A percentile compares a stretch with the other conserved stretches of the same genome.
These are phyloP conservation scores for Parastagonospora nodorum DNA, from an alignment of 2,329 filamentous ascomycete species.

Conservation along the genomic window DNA sequence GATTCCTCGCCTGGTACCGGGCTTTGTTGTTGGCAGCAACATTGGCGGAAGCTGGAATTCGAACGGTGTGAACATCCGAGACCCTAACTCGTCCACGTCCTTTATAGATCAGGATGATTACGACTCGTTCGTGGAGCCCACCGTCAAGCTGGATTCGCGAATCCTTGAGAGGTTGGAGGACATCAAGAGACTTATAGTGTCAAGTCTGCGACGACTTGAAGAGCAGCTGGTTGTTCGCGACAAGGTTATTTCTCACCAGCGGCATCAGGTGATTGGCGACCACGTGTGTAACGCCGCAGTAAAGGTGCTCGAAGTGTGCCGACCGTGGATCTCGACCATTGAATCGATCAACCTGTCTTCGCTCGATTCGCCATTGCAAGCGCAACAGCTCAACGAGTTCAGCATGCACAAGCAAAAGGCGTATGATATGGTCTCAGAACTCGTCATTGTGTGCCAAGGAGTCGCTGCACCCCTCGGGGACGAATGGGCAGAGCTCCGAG, in stretches of 20 bases:
- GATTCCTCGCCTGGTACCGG: conserved; percentile 89
- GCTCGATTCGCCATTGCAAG: conserved; percentile 77
- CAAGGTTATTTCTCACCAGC: conserved; percentile 78
- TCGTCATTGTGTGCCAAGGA: conserved; percentile 84
- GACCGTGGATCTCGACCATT: conserved; percentile 85
- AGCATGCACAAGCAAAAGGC: conserved; percentile 88
- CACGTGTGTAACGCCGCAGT: conserved; percentile 78
- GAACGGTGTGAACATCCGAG: conserved; percentile 66
- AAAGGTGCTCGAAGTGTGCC: conserved; percentile 85
- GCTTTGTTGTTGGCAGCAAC: conserved; percentile 85
- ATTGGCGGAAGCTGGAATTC: conserved; percentile 86
- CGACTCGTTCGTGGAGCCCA: conserved; percentile 73
- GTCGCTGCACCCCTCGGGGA: conserved; percentile 91
- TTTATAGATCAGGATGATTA: conserved; percentile 88
- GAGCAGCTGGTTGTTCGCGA: conserved; percentile 78
- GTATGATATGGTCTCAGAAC: conserved; percentile 90
- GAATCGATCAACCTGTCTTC: conserved; percentile 90
- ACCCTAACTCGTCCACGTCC: conserved; percentile 68
- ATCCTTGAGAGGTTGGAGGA: conserved; percentile 85
- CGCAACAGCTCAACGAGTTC: conserved; percentile 85
- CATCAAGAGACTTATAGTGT: conserved; percentile 81
- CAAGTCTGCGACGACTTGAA: conserved; percentile 83
- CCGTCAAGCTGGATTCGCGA: conserved; percentile 72
- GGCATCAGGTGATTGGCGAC: conserved; percentile 81
- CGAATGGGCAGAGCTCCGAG: conserved; percentile 93